These are phyloP conservation scores for Botrytis squamosa DNA, from an alignment of 2,329 filamentous ascomycete genomes.

Conservation along the genomic window DNA sequence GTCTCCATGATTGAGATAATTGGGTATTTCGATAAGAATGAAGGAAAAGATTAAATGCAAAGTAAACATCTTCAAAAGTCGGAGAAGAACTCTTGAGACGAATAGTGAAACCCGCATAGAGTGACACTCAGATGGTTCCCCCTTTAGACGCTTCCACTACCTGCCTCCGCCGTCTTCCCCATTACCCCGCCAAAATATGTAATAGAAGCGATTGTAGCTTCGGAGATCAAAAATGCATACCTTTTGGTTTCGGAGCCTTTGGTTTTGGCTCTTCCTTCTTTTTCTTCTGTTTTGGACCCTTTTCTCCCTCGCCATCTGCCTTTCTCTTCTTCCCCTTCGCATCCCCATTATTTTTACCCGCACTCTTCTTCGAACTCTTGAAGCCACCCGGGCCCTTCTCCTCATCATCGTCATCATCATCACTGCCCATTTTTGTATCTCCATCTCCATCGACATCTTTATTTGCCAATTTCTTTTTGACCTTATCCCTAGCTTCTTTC, in stretches of 20 bases:
- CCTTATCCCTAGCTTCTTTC: slow-evolving; percentile 42
- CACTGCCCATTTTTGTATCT: slow-evolving; percentile 42
- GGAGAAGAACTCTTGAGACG: neutral
- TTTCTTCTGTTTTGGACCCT: slow-evolving; percentile 85
- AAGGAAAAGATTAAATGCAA: neutral
- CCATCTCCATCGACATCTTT: slow-evolving; percentile 38
- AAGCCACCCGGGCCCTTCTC: slow-evolving; percentile 41
- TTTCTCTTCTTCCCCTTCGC: slow-evolving; percentile 76
- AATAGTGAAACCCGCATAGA: neutral
- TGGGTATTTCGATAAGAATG: neutral
- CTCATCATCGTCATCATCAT: slow-evolving; percentile 42
- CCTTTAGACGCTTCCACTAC: neutral
- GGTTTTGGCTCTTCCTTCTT: slow-evolving; percentile 90
- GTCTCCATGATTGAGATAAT: slow-evolving; percentile 1
- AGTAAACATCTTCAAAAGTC: neutral
- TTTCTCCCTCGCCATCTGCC: slow-evolving; percentile 72
- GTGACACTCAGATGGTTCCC: neutral
- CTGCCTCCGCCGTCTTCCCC: neutral
- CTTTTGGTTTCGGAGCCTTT: slow-evolving; percentile 82
- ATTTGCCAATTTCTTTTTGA: slow-evolving; percentile 43
- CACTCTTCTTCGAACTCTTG: slow-evolving; percentile 58
- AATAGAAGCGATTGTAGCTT: neutral
- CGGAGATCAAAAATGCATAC: slow-evolving; percentile 41
- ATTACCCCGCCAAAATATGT: neutral
- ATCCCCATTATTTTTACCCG: slow-evolving; percentile 59